A percentile compares a stretch with the other conserved stretches of the same genome.
Conservation (phyloP, 495 filamentous ascomycete genomes). For the Aspergillus homomorphus region DNA sequence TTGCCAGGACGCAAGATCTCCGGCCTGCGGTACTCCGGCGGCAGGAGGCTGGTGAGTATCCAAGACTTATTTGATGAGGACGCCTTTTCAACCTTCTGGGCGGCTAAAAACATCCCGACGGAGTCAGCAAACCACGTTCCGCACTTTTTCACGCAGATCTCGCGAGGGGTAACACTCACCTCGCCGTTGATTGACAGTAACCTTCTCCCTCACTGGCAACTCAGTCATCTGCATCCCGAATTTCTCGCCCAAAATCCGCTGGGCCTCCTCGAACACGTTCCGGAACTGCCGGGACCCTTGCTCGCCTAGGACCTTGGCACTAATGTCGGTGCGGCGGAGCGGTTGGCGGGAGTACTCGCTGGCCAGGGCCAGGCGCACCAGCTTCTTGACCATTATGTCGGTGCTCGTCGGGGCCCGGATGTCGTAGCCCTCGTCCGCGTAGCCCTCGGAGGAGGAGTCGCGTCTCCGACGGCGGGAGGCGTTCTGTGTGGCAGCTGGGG, state of each 20-base stretch:
- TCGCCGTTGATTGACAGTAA: slow-evolving; percentile 69
- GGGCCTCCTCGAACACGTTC: slow-evolving; percentile 63
- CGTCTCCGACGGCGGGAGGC: slow-evolving; percentile 6
- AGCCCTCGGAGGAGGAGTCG: slow-evolving; percentile 1
- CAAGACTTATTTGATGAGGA: slow-evolving; percentile 62
- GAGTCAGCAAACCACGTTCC: not conserved
- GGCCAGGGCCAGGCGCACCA: slow-evolving; percentile 84
- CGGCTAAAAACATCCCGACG: slow-evolving; percentile 39
- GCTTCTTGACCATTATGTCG: slow-evolving; percentile 77
- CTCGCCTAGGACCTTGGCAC: slow-evolving; percentile 56
- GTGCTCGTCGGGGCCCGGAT: slow-evolving; percentile 39
- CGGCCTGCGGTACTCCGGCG: slow-evolving; percentile 58
- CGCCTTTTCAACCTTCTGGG: slow-evolving; percentile 51
- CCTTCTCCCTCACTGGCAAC: slow-evolving; percentile 75
- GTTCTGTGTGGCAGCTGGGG: slow-evolving; percentile 1
- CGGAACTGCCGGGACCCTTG: slow-evolving; percentile 58
- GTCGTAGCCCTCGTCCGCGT: slow-evolving; percentile 25
- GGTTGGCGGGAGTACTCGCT: slow-evolving; percentile 81
- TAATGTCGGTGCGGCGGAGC: slow-evolving; percentile 75
- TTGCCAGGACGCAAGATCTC: slow-evolving; percentile 66
- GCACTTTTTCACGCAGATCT: slow-evolving; percentile 3
- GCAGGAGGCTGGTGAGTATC: slow-evolving; percentile 69
- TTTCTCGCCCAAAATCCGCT: slow-evolving; percentile 56
- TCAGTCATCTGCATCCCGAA: slow-evolving; percentile 90
- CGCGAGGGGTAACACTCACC: slow-evolving; percentile 45